These are phyloP conservation scores for Endocladia muricata DNA, from an alignment of 31 red algal genomes.

Conservation along the genomic window DNA sequence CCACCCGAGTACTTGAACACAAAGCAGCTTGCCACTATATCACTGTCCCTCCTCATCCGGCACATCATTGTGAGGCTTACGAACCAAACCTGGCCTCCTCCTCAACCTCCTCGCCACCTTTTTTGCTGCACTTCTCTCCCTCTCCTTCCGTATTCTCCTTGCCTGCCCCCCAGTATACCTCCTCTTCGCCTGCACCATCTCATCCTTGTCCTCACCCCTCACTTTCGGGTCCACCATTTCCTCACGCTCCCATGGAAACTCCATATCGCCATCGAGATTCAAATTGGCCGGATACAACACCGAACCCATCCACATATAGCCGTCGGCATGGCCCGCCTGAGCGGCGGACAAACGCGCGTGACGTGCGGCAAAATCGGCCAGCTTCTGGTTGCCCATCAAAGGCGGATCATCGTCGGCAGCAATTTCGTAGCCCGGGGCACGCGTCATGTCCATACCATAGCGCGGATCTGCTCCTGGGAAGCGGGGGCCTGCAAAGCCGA, in stretches of 20 bases:
- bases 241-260: constrained; percentile 46
- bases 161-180: constrained; percentile 69
- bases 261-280: constrained; percentile 31
- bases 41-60: constrained; percentile 46
- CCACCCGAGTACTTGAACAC: too few species aligned
- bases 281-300: constrained; percentile 53
- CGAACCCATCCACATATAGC: constrained; percentile 62
- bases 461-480: constrained; percentile 40
- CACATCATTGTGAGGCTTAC: constrained; percentile 69
- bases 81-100: constrained; percentile 25
- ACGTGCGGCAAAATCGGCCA: constrained; percentile 67
- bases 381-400: constrained; percentile 50
- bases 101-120: constrained; percentile 23
- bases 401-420: constrained; percentile 68
- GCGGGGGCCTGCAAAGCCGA: constrained; percentile 38
- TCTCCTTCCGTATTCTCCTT: constrained; percentile 76
- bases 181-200: background rate
- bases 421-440: constrained; percentile 65
- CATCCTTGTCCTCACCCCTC: constrained; percentile 6
- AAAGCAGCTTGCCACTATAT: too few species aligned
- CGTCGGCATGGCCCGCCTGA: constrained; percentile 33
- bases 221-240: constrained; percentile 24
- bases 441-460: constrained; percentile 72
- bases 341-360: constrained; percentile 55
- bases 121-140: constrained; percentile 47